Percentiles rank a stretch among this genome's conserved stretches.
These are phyloP conservation scores for Aureobasidium sp. DNA, from an alignment of 2,329 filamentous ascomycete genomes.

Conservation along the genomic window DNA sequence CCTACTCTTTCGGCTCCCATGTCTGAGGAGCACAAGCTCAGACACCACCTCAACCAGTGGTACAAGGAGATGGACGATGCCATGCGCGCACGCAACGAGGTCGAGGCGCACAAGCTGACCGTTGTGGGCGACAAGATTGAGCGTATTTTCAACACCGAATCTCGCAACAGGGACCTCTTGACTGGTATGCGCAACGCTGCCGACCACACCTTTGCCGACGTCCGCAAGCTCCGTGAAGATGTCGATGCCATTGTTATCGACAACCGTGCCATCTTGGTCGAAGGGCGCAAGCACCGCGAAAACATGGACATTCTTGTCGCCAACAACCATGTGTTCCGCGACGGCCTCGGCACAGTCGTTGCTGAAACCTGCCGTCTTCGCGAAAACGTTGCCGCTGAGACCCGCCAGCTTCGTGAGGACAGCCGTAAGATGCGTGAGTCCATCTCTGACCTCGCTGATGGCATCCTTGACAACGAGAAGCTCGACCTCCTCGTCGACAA, in stretches of 20 bases:
- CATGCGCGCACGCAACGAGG: not conserved
- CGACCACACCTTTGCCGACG: not conserved
- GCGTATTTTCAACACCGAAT: not conserved
- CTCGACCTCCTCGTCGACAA: not conserved
- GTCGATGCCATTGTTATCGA: not conserved
- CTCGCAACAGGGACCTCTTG: not conserved
- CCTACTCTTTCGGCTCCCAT: not conserved
- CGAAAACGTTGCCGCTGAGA: not conserved
- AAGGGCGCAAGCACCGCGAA: not conserved
- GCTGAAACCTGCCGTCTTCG: not conserved
- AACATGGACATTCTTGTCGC: not conserved
- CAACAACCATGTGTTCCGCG: not conserved
- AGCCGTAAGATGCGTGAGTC: not conserved
- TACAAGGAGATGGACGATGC: not conserved
- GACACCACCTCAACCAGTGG: not conserved
- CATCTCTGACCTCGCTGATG: not conserved
- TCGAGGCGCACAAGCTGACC: not conserved
- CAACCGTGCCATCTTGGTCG: not conserved
- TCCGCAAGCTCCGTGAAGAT: not conserved
- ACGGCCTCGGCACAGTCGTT: not conserved
- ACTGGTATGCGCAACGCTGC: too few species aligned
- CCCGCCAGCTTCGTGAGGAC: not conserved
- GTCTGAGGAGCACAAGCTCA: not conserved
- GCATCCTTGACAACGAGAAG: not conserved
- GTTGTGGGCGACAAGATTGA: not conserved